These are phyloP conservation scores for Xylaria sp. DNA, from an alignment of 2,329 filamentous ascomycete genomes.

Conservation along the genomic window DNA sequence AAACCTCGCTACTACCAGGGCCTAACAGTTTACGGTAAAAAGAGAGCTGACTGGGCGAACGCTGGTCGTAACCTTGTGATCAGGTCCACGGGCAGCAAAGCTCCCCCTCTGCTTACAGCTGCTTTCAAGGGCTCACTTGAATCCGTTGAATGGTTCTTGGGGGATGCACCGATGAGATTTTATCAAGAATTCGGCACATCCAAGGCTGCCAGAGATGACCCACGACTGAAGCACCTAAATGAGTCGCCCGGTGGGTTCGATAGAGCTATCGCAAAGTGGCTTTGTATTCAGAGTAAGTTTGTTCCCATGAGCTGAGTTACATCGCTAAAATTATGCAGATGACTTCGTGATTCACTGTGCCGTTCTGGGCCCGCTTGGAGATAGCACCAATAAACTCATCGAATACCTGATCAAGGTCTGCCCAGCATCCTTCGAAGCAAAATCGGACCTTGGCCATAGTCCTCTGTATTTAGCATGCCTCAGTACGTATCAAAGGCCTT, in stretches of 20 bases:
- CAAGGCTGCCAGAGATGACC: constrained; percentile 68
- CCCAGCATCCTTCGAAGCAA: constrained; percentile 71
- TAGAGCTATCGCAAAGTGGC: constrained; percentile 69
- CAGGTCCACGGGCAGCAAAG: constrained; percentile 54
- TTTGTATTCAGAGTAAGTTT: constrained; percentile 66
- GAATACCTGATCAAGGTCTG: constrained; percentile 71
- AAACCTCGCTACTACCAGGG: constrained; percentile 81
- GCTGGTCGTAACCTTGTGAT: constrained; percentile 62
- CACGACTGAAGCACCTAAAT: constrained; percentile 69
- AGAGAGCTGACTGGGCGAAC: constrained; percentile 75
- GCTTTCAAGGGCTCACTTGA: constrained; percentile 68
- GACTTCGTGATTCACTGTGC: constrained; percentile 74
- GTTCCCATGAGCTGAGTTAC: neutral
- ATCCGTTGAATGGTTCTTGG: constrained; percentile 79
- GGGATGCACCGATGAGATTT: constrained; percentile 72
- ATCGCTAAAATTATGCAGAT: constrained; percentile 53
- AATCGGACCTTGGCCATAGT: constrained; percentile 67
- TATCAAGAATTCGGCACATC: constrained; percentile 75
- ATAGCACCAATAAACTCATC: constrained; percentile 64
- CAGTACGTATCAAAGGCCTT: neutral
- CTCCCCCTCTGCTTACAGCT: constrained; percentile 70
- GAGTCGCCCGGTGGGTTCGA: constrained; percentile 71
- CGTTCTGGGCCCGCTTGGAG: constrained; percentile 57
- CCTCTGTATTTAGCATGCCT: constrained; percentile 74
- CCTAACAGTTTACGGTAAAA: constrained; percentile 67